Conservation (phyloP, 2,329 filamentous ascomycete genomes). For the Stachybotrys elegans region DNA sequence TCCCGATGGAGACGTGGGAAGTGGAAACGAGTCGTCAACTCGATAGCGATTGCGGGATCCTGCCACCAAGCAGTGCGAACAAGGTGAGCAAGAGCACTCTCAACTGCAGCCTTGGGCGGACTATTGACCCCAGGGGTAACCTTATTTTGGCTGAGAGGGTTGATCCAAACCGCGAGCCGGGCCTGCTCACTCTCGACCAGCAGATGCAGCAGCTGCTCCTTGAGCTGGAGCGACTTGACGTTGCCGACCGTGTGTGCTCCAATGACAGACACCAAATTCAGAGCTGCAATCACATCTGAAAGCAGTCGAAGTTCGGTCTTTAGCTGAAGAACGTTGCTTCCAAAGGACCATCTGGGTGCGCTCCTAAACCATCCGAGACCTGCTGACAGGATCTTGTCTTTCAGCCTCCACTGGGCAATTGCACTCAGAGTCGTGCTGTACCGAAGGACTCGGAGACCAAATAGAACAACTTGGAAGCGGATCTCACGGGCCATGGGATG, state of each 20-base stretch:
- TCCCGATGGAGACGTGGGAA: conserved; percentile 68
- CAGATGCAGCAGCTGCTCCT: conserved; percentile 76
- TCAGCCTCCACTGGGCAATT: conserved; percentile 71
- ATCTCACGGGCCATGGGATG: conserved; percentile 89
- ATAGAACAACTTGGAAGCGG: conserved; percentile 82
- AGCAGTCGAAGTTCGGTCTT: conserved; percentile 87
- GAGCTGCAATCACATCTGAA: conserved; percentile 62
- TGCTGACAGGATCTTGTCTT: conserved; percentile 83
- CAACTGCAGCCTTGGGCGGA: conserved; percentile 30
- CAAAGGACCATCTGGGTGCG: conserved; percentile 87
- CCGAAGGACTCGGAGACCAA: conserved; percentile 73
- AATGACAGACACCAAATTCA: conserved; percentile 61
- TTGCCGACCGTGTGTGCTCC: conserved; percentile 47
- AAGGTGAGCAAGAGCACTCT: conserved; percentile 53
- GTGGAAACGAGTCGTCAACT: conserved; percentile 75
- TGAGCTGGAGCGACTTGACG: conserved; percentile 64
- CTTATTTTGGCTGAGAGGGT: conserved; percentile 62
- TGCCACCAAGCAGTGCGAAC: conserved; percentile 84
- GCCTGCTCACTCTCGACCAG: conserved; percentile 81
- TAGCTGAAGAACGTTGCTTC: conserved; percentile 86
- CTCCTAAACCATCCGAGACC: conserved; percentile 84
- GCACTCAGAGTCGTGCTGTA: conserved; percentile 63
- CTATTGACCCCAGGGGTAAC: conserved; percentile 32
- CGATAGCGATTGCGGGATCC: conserved; percentile 79
- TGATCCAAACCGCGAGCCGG: conserved; percentile 84